Base-by-base conservation (phyloP, 805 yeast species). In the Ogataea nonfermentans region DNA sequence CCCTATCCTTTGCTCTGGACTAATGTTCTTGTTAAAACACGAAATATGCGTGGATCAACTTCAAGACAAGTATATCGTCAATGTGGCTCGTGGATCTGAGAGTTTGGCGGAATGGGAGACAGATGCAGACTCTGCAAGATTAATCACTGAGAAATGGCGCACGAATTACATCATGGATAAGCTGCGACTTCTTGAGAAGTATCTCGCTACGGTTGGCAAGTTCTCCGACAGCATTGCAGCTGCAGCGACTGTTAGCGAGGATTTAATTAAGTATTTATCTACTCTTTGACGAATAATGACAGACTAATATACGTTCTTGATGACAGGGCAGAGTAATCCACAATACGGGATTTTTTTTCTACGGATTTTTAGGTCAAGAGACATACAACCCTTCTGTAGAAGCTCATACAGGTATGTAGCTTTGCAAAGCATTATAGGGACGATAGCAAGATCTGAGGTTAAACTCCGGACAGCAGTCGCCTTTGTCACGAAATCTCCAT, bases 1-100 rank as follows among this genome's bases (percentile, higher is more conserved):
- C 22, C 61, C 68, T 2, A 46, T 66, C 1, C 22, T 66, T 2
- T 53, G 62, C 9, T 66, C 71, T 0, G 47, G 59, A 14, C 39
- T 58, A 9, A 11, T 49, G 19, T 15, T 51, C 4, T 34, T 47
- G 17, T 40, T 40, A 6, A 11, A 28, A 2, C 46, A 47, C 35
- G 41, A 40, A 2, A 12, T 47, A 3, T 10, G 24, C 11, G 33
- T 43, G 4, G 33, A 17, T 8, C 14, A 22, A 7, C 14, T 11
- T 7, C 45, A 40, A 4, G 29, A 31, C 12, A 12, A 24, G 29
- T 7, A 17, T 20, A 15, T 20, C 33, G 31, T 36, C 15, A 15
- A 37, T 15, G 46, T 48, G 24, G 9, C 24, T 4, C 42, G 34
- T 8, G 44, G 42, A 24, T 32, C 28, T 7, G 36, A 36, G 26